Evolutionary conservation across 2,329 filamentous ascomycete genomes (phyloP), one percentile per base, ranked within the genome.

Genomic region (Calonectria ilicicola): DNA sequence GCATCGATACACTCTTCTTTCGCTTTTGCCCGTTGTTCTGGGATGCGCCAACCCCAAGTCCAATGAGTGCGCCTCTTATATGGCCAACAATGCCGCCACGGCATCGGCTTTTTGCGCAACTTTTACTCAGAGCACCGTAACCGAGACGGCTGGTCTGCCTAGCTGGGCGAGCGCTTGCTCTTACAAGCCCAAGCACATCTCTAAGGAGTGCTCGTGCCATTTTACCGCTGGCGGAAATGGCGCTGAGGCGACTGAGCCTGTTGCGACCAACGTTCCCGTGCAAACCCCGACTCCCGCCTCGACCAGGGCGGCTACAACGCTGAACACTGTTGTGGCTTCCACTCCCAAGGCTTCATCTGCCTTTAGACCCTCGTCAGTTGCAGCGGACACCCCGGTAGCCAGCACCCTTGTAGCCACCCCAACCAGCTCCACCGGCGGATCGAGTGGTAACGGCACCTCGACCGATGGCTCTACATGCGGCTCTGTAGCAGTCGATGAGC

Each of bases 181-280:
- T 12, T 78, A 74, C 72, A 78, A 75, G 71, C 77, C 78, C 23
- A 82, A 80, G 65, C 74, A 76, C 49, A 73, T 83, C 71, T 78
- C 78, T 15, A 82, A 81, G 56, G 81, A 83, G 47, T 83, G 82
- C 53, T 76, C 77, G 23, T 86, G 78, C 68, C 71, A 78, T 42
- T 78, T 74, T 56, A 72, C 77, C 66, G 74, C 73, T 38, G 75
- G 78, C 72, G 72, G 75, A 63, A 72, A 74, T 38, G 67, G 53
- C 49, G 53, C 69, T 10, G 58, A 62, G 47, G 44, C 67, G 15
- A 64, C 74, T 9, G 42, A 58, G 29, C 47, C 56, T n/a, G 68
- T 26, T 32, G 63, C 70, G 53, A 72, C 66, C 12, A 27, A 68
- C 66, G 63, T 26, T 32, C 67, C 75, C 15, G 66, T 60, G 9